phyloP scores from a whole-genome alignment of 2,329 filamentous ascomycete species.

The Aureobasidium sp. region DNA sequence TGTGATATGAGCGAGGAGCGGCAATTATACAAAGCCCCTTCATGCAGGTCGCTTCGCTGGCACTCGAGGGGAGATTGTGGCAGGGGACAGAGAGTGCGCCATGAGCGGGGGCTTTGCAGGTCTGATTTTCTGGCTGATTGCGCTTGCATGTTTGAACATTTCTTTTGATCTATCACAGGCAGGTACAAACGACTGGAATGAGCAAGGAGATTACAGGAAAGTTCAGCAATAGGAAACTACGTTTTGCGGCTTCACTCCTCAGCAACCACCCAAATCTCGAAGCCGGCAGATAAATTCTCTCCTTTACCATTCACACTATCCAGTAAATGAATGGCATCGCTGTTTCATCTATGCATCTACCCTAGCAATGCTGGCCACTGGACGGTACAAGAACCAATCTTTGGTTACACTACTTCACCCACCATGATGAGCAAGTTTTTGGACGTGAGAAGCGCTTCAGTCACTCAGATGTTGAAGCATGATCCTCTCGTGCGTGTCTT shows the following conservation, averaged over 20 bases:
- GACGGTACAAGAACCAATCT: background rate
- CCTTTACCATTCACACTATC: background rate
- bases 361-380: background rate
- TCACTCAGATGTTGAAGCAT: background rate
- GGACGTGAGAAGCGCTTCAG: background rate
- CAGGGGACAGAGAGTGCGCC: background rate
- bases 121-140: background rate
- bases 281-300: background rate
- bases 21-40: background rate
- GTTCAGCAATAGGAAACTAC: background rate
- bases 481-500: background rate
- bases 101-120: background rate
- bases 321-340: background rate
- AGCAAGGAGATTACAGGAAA: background rate
- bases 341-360: background rate
- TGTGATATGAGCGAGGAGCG: background rate
- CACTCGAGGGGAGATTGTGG: background rate
- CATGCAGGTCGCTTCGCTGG: conserved; percentile 12
- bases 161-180: background rate
- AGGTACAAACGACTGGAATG: background rate
- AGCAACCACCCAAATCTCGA: background rate
- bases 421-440: no score
- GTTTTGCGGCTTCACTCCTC: background rate
- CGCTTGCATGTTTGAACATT: background rate
- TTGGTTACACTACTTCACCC: background rate